Base-by-base conservation (phyloP, 139 green algal species). In the Coelastrella sp. region DNA sequence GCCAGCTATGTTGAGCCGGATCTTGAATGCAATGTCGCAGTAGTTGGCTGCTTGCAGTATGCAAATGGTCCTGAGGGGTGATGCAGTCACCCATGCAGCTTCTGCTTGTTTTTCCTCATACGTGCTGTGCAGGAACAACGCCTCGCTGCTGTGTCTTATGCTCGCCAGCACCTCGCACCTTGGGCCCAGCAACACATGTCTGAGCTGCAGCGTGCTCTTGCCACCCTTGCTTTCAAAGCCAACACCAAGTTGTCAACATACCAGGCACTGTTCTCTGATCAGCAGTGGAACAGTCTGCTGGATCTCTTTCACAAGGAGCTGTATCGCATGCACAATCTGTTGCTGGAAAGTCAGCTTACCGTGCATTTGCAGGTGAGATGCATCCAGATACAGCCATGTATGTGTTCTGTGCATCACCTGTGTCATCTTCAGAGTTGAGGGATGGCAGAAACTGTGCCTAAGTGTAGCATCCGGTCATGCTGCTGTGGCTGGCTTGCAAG, bases 141-240 rank as follows among this genome's bases (percentile, higher is more conserved):
- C 60, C 19, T 91, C 30, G 89, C 92, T 17, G 96, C 96, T 2
- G 92, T 99, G 32, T 48, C 59, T 0, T 97, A 99, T 83, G 94
- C 96, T 3, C 91, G 92, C 7, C 43, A 37, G 9, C 41, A 86
- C 41, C 60, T 81, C 51, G 45, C 79, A 9, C 53, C 69, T 23
- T 85, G 79, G 79, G 79, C 79, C 17, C n/a, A 32, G 23, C 81
- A 82, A 34, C 79, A 96, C 86, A 86, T 96, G 90, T 68, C 81
- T 35, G 95, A 98, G 62, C 80, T 98, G 76, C 96, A 99, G 91
- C 92, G 91, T n/a, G 94, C 93, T 8, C 89, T 97, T 38, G 94
- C 94, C 9, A 85, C 91, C 19, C 87, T 99, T 17, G 96, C 92
- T 0, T 96, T 98, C 82, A 81, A 73, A 53, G 85, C 80, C 0